Conservation (phyloP, 2,329 filamentous ascomycete genomes). For the Calonectria montana region DNA sequence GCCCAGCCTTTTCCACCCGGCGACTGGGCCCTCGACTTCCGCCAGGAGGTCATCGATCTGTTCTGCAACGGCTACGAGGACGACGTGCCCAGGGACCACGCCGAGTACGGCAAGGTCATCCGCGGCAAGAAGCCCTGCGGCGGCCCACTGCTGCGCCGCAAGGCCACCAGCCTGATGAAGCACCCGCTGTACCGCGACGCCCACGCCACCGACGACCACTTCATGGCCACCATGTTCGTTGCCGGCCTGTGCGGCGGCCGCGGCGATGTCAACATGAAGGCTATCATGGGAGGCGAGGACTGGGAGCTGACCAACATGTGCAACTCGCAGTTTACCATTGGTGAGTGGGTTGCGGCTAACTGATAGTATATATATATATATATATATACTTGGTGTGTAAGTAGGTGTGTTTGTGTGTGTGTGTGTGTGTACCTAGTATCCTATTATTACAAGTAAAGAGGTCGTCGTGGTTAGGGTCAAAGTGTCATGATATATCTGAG, state of each 20-base stretch:
- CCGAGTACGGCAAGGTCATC: constrained; percentile 13
- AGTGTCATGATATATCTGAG: background rate
- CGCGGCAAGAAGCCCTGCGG: constrained; percentile 21
- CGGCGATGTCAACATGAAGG: constrained; percentile 57
- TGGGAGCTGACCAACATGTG: constrained; percentile 76
- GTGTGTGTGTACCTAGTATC: background rate
- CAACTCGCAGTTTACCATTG: constrained; percentile 69
- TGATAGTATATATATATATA: background rate
- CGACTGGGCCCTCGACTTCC: constrained; percentile 71
- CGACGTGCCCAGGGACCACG: constrained; percentile 16
- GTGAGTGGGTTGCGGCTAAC: constrained; percentile 38
- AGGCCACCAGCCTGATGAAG: constrained; percentile 68
- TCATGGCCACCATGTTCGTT: constrained; percentile 73
- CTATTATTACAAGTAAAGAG: background rate
- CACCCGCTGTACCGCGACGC: constrained; percentile 74
- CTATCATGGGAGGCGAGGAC: constrained; percentile 62
- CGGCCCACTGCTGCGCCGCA: constrained; percentile 20
- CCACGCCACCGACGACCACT: constrained; percentile 78
- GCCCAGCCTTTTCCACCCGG: constrained; percentile 27
- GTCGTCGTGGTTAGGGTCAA: background rate
- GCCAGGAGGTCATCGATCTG: constrained; percentile 72
- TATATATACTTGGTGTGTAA: background rate
- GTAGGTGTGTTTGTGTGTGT: background rate
- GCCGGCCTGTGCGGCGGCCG: constrained; percentile 59
- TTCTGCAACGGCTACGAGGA: constrained; percentile 54